Base-by-base conservation (phyloP, 208 protist species). In the Acanthamoeba royreba region DNA sequence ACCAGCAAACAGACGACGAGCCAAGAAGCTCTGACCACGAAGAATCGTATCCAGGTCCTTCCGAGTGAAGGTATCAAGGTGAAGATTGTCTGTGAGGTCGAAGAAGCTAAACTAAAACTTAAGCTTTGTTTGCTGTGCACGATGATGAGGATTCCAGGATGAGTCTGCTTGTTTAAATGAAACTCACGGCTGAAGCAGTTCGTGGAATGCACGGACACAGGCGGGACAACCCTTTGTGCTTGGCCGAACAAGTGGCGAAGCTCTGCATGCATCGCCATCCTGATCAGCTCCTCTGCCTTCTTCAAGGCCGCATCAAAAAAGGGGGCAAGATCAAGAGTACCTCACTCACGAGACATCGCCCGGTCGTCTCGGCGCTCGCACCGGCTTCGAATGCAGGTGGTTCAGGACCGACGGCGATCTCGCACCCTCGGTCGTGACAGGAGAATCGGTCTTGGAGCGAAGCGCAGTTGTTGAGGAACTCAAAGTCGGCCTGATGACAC, bases 141-240 rank as follows among this genome's bases (percentile, higher is more conserved):
- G n/a, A n/a, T n/a, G n/a, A n/a, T n/a, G n/a, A n/a, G n/a, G n/a
- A n/a, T n/a, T n/a, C n/a, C n/a, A n/a, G n/a, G n/a, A n/a, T n/a
- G n/a, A n/a, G n/a, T n/a, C n/a, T n/a, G n/a, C n/a, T n/a, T n/a
- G n/a, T n/a, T n/a, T n/a, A n/a, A n/a, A n/a, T n/a, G n/a, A n/a
- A 45, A 3, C 31, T 31, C 9, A 45, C 74, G 74, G 43, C 25
- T 2, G 74, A 53, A 7, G 74, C n/a, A 3, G 74, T 49, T 53
- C 74, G 74, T 17, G 74, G 38, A 45, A 85, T 85, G 74, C 74
- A 85, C 42, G 74, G 74, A 31, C 74, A 85, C 42, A 85, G 74
- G 74, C 74, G 74, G 31, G 17, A 45, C 31, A 17, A 22, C 7
- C 42, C 74, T 13, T 53, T 46, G 17, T 13, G 3, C 43, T 85